Conservation (phyloP, 148 eudicot genomes). For the Chenopodium formosanum region DNA sequence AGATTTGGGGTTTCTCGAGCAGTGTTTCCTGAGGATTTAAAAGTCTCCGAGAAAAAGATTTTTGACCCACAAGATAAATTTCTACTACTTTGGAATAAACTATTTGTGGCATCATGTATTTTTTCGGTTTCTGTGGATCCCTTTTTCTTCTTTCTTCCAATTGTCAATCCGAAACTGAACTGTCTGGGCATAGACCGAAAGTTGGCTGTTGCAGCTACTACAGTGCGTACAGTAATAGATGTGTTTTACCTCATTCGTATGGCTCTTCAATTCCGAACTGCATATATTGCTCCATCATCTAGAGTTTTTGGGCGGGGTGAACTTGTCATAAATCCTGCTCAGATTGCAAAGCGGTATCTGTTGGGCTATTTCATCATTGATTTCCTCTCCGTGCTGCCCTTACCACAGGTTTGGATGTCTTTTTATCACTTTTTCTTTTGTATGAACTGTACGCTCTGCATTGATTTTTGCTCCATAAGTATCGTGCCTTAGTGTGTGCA, state of each 20-base stretch:
- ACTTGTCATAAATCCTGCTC: conserved; percentile 76
- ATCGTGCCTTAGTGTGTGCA: not conserved
- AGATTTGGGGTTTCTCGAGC: conserved; percentile 74
- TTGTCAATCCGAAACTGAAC: conserved; percentile 35
- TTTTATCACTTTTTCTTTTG: not conserved
- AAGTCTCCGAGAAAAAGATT: conserved; percentile 82
- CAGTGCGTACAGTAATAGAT: conserved; percentile 71
- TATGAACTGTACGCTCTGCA: not conserved
- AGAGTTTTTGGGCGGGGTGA: conserved; percentile 93
- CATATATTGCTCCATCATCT: conserved; percentile 89
- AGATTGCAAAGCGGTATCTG: conserved; percentile 78
- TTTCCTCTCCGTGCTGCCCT: conserved; percentile 76
- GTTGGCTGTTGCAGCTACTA: conserved; percentile 66
- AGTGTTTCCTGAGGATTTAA: conserved; percentile 81
- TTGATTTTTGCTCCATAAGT: not conserved
- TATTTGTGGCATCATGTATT: conserved; percentile 74
- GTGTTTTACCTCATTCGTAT: conserved; percentile 74
- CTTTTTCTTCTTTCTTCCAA: conserved; percentile 79
- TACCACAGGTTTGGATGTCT: conserved; percentile 63
- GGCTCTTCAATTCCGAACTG: conserved; percentile 81
- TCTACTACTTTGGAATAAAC: conserved; percentile 66
- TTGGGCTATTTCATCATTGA: conserved; percentile 60
- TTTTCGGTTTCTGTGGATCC: conserved; percentile 78
- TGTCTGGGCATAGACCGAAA: conserved; percentile 69
- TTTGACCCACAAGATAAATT: conserved; percentile 90